Evolutionary conservation across 768 basidiomycete species (phyloP).

Genomic region (Phylloporus scabripes): DNA sequence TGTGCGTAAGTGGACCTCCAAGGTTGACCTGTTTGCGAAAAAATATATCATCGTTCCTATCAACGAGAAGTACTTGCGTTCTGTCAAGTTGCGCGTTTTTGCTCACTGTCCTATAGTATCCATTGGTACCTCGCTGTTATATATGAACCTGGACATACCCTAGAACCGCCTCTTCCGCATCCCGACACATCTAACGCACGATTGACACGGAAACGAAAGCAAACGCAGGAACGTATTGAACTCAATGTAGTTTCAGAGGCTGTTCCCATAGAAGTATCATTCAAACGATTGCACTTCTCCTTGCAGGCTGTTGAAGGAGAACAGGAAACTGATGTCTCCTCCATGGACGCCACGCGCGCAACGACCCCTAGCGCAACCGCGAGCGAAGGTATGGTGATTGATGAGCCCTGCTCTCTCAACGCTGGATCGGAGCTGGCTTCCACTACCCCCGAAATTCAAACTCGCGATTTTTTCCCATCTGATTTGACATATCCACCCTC

Average conservation of each 20-base stretch:
- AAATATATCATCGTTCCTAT: conserved; percentile 93
- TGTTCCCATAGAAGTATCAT: not conserved
- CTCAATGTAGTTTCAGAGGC: not conserved
- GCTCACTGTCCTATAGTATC: conserved; percentile 43
- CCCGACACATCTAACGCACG: conserved; percentile 7
- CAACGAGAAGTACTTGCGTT: conserved; percentile 76
- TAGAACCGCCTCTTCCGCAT: conserved; percentile 44
- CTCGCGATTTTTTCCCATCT: conserved; percentile 12
- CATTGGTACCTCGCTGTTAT: conserved; percentile 99
- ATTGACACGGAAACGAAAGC: conserved; percentile 21
- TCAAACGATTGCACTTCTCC: not conserved
- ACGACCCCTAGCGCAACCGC: conserved; percentile 18
- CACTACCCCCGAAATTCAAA: conserved; percentile 1
- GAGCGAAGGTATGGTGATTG: conserved; percentile 14
- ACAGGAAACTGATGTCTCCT: conserved; percentile 14
- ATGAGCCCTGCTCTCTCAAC: conserved; percentile 16
- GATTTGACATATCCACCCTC: conserved; percentile 17
- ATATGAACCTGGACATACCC: conserved; percentile 63
- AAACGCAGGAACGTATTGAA: conserved; percentile 8
- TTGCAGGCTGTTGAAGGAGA: conserved; percentile 4
- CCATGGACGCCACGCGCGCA: conserved; percentile 13
- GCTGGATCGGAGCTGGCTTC: conserved; percentile 6
- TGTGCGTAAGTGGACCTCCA: conserved; percentile 92
- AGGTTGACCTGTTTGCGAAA: conserved; percentile 83
- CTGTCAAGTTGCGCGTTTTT: not conserved